Base-by-base conservation (phyloP, 768 basidiomycete genomes). In the Xerocomus potaroensis region DNA sequence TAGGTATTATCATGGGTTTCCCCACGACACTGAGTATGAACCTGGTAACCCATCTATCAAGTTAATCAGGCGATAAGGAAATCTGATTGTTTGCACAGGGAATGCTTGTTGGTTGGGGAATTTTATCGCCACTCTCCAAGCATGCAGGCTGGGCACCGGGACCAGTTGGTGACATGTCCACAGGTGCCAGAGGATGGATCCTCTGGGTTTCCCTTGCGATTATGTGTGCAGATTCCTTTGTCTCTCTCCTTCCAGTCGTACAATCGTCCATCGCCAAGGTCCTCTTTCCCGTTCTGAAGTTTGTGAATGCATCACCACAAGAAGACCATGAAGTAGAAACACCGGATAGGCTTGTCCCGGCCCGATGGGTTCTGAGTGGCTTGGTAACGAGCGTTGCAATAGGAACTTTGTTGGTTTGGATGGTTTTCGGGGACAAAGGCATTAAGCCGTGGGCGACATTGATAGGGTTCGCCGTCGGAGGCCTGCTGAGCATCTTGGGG, bases 1-100 rank as follows among this genome's bases (percentile, higher is more conserved):
- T 16, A 85, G 89, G 92, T 5, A 92, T 97, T 50, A 97, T 97
- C 57, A 98, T 98, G 95, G 95, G 94, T 4, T 91, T 94, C 58
- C 87, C 92, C 0, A 95, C 91, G 0, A 94, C 94, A 0, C 58
- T 94, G 29, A 89, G 87, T 62, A 97, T 98, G 94, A 94, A 85
- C 55, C 65, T 92, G 48, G 90, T 89, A 57, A 60, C 12, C 8
- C 38, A n/a, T 41, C 12, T 75, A 64, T 18, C 15, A 12, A 15
- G 21, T n/a, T n/a, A 49, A 38, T 26, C 31, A 2, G 39, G 19
- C 16, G 22, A 42, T 6, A 19, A 15, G 23, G n/a, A 23, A n/a
- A 41, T 52, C 51, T 55, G 11, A 50, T 30, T 8, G 2, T 10
- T 33, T 10, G 4, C 30, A 16, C 54, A 91, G 88, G 93, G 95